These are phyloP conservation scores for Capronia coronata DNA, from an alignment of 2,329 filamentous ascomycete genomes.

Conservation along the genomic window DNA sequence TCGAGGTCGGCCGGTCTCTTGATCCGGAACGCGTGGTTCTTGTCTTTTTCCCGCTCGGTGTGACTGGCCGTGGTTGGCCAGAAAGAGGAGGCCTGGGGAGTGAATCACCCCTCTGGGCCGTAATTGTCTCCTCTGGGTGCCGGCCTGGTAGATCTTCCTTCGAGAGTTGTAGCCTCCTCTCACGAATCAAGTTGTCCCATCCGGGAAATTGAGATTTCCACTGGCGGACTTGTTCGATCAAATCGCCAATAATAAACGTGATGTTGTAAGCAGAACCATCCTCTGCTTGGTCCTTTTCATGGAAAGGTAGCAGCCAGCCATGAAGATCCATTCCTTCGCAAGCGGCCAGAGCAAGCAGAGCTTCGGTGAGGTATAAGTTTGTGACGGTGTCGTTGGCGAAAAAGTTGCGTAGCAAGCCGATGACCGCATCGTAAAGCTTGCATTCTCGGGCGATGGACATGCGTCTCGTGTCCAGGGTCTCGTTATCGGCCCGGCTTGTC, in stretches of 20 bases:
- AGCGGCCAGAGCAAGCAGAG: slow-evolving; percentile 71
- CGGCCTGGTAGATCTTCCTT: slow-evolving; percentile 12
- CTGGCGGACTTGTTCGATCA: slow-evolving; percentile 56
- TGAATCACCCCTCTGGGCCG: slow-evolving; percentile 7
- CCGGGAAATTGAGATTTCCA: slow-evolving; percentile 62
- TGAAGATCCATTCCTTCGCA: slow-evolving; percentile 82
- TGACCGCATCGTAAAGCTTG: slow-evolving; percentile 45
- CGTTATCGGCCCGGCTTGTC: slow-evolving; percentile 39
- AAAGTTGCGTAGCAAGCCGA: slow-evolving; percentile 65
- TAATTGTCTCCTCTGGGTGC: neutral
- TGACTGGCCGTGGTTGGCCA: slow-evolving; percentile 11
- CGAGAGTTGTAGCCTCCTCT: slow-evolving; percentile 54
- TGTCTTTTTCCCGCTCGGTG: slow-evolving; percentile 15
- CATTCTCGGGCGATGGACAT: slow-evolving; percentile 22
- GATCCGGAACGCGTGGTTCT: slow-evolving; percentile 16
- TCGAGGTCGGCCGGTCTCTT: slow-evolving; percentile 18
- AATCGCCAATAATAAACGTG: slow-evolving; percentile 51
- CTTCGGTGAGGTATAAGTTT: slow-evolving; percentile 80
- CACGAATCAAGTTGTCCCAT: slow-evolving; percentile 64
- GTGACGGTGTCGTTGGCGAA: slow-evolving; percentile 87
- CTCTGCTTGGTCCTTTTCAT: slow-evolving; percentile 35
- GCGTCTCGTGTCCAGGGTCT: slow-evolving; percentile 42
- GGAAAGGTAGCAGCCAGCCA: slow-evolving; percentile 67
- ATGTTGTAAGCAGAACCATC: slow-evolving; percentile 36
- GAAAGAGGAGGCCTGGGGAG: slow-evolving; percentile 1